A percentile compares a stretch with the other conserved stretches of the same genome.
These are phyloP conservation scores for Yarrowia sp. DNA, from an alignment of 805 yeast genomes.

Conservation along the genomic window DNA sequence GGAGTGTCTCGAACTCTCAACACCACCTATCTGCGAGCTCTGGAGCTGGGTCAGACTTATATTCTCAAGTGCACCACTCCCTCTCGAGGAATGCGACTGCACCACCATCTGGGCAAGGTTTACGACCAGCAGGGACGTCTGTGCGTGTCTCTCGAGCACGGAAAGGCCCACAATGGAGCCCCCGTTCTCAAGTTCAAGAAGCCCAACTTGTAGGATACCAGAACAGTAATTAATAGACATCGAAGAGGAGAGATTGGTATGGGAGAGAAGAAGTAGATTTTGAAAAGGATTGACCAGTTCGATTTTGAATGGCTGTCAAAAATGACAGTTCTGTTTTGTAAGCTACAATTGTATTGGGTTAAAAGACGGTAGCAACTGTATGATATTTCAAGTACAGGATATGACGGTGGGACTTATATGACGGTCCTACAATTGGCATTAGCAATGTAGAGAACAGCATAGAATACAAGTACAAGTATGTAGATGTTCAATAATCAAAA, in stretches of 20 bases:
- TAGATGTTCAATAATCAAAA: too few relatives aligned
- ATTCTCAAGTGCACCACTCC: conserved; percentile 30
- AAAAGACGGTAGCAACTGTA: too few relatives aligned
- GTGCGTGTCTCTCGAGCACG: conserved; percentile 35
- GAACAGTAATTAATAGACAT: conserved; percentile 3
- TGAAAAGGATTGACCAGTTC: too few relatives aligned
- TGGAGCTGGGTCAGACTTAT: conserved; percentile 24
- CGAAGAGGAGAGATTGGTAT: not conserved
- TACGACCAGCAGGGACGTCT: conserved; percentile 33
- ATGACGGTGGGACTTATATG: too few relatives aligned
- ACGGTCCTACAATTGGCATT: too few relatives aligned
- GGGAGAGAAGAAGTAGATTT: not conserved
- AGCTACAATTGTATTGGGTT: too few relatives aligned
- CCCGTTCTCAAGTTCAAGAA: conserved; percentile 19
- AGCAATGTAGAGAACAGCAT: too few relatives aligned
- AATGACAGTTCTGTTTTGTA: too few relatives aligned
- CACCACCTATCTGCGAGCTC: conserved; percentile 35
- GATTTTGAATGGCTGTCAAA: too few relatives aligned
- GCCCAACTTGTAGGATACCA: conserved; percentile 6
- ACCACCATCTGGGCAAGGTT: conserved; percentile 33
- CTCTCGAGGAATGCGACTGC: conserved; percentile 38
- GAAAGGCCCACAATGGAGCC: conserved; percentile 31
- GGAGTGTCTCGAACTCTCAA: conserved; percentile 36
- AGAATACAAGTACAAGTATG: too few relatives aligned
- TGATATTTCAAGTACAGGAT: too few relatives aligned